These are phyloP conservation scores for Dioscorea cayenensis DNA, from an alignment of 116 monocot species.

Conservation along the genomic window DNA sequence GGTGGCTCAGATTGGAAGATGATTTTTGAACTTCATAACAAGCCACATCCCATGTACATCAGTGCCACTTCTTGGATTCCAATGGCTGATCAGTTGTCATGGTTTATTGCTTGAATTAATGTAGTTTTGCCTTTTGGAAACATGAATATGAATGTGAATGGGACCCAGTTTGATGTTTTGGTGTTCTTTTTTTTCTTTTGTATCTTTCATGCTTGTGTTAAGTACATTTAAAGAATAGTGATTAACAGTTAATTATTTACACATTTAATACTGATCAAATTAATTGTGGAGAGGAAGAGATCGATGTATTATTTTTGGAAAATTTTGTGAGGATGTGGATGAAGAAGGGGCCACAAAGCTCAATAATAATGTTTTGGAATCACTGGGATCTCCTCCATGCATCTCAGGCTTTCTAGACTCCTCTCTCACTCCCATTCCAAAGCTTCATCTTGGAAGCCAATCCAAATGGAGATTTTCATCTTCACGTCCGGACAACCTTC, in stretches of 20 bases:
- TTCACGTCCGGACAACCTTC: background rate
- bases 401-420: background rate
- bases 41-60: slow-evolving; percentile 20
- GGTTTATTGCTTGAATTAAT: too few relatives aligned
- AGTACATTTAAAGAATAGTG: background rate
- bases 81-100: too few relatives aligned
- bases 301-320: too few relatives aligned
- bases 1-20: slow-evolving; percentile 35
- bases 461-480: slow-evolving; percentile 5
- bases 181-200: too few relatives aligned
- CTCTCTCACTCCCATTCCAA: background rate
- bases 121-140: too few relatives aligned
- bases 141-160: background rate
- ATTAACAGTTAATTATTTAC: too few relatives aligned
- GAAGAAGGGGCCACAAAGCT: too few relatives aligned
- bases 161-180: background rate
- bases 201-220: background rate
- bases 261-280: too few relatives aligned
- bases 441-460: background rate
- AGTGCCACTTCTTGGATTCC: slow-evolving; percentile 34
- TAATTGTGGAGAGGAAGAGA: too few relatives aligned
- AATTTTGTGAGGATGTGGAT: too few relatives aligned
- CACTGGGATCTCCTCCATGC: too few relatives aligned
- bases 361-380: too few relatives aligned
- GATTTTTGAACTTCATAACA: slow-evolving; percentile 35